Evolutionary conservation across 2,329 filamentous ascomycete species (phyloP), one percentile per base, ranked within the genome.

Genomic region (Ophiognomonia clavigignenti-juglandacearum): DNA sequence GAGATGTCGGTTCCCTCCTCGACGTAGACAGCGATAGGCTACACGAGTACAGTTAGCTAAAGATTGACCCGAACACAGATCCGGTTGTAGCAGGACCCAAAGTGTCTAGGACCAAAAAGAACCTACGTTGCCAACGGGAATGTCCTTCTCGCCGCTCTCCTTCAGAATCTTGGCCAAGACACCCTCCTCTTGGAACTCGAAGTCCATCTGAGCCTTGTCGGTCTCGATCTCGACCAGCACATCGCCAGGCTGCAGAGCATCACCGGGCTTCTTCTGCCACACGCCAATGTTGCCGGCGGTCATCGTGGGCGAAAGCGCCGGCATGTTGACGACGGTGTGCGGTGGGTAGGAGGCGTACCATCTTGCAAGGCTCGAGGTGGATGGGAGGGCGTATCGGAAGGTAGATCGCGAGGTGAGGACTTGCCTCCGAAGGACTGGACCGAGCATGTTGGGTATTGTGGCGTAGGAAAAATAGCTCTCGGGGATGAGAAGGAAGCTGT

Each of bases 161-260:
- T 90, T 93, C 63, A 98, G 76, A 55, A 97, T 80, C 80, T 96
- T 96, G 62, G 93, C 92, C 58, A 98, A 78, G 52, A 95, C 80
- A 75, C 92, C 93, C 67, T 97, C 93, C 64, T 98, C 93, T 72
- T 98, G 93, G 73, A 95, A 97, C 72, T 98, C 93, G 68, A 98
- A 97, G 76, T 98, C 93, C 93, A 98, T 98, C 76, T 97, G 93
- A 56, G 93, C 93, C 80, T 98, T 98, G 73, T 98, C 93, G 61
- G 93, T 98, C 80, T 98, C 93, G 62, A 97, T 96, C 78, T 96
- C 91, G 58, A 96, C 91, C 59, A 98, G 75, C 39, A 98, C 93
- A 67, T 98, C 93, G 66, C 93, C 93, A 43, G 95, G 91, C 49
- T 81, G 75, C 67, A 98, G 84, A 54, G 75, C 64, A 69, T 98